Evolutionary conservation across 768 basidiomycete species (phyloP).

Genomic region (Neoboletus subvelutipes): DNA sequence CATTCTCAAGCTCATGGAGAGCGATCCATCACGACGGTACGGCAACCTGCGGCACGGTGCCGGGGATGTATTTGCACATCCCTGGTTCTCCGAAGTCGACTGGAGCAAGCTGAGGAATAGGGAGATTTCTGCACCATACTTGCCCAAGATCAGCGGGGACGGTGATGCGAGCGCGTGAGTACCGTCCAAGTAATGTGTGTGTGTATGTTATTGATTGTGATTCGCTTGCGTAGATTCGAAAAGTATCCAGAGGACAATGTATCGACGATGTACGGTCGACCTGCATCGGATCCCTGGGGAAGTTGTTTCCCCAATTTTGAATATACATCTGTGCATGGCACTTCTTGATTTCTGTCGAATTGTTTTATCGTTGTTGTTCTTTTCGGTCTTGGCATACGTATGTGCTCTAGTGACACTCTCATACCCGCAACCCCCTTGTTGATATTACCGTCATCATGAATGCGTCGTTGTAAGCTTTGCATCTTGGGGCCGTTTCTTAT

Average conservation of each 20-base stretch:
- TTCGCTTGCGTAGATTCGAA: conserved; percentile 55
- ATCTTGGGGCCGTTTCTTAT: not conserved
- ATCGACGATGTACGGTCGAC: conserved; percentile 56
- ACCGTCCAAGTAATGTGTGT: not conserved
- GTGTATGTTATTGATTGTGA: not conserved
- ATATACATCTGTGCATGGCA: conserved; percentile 47
- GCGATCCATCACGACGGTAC: conserved; percentile 82
- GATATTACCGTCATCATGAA: conserved; percentile 8
- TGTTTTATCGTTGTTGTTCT: conserved; percentile 4
- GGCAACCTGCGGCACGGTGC: conserved; percentile 89
- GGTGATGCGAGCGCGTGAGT: conserved; percentile 94
- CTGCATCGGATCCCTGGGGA: conserved; percentile 61
- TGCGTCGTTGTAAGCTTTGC: conserved; percentile 11
- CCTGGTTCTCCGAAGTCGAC: conserved; percentile 93
- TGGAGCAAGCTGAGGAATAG: conserved; percentile 78
- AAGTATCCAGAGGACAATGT: conserved; percentile 75
- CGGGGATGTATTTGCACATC: conserved; percentile 88
- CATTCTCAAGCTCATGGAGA: conserved; percentile 87
- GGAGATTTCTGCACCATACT: conserved; percentile 93
- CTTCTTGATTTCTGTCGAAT: conserved; percentile 5
- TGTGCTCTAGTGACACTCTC: conserved; percentile 12
- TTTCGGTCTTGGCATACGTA: conserved; percentile 9
- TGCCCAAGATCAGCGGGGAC: conserved; percentile 88
- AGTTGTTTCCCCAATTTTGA: conserved; percentile 77
- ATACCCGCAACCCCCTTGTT: conserved; percentile 11